phyloP scores from a whole-genome alignment of 2,329 filamentous ascomycete genomes.

The Pseudogymnoascus pannorum region DNA sequence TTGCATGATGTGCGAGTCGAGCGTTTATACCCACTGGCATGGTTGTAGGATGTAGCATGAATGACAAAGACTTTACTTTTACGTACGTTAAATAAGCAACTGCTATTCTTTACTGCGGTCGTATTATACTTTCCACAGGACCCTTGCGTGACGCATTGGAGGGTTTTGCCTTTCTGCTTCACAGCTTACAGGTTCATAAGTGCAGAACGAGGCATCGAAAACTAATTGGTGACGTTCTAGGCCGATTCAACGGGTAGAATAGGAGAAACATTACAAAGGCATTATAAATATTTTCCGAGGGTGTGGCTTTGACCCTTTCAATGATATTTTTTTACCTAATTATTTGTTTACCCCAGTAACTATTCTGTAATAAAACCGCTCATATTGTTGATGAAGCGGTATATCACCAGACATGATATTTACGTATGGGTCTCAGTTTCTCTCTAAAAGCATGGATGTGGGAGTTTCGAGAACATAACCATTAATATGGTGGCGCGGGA shows the following conservation, averaged over 20 bases:
- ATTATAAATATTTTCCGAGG: neutral
- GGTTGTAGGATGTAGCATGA: constrained; percentile 1
- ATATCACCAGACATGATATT: neutral
- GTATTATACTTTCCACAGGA: neutral
- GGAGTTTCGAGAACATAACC: too few species aligned
- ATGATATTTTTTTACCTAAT: neutral
- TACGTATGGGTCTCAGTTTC: too few species aligned
- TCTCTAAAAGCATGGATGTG: too few species aligned
- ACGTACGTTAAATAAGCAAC: neutral
- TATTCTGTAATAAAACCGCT: neutral
- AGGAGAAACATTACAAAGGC: neutral
- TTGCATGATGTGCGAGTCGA: neutral
- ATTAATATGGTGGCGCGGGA: too few species aligned
- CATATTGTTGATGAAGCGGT: neutral
- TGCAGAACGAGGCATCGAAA: neutral
- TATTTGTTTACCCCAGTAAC: neutral
- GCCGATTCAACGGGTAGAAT: neutral
- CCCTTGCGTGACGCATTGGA: neutral
- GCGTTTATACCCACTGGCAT: constrained; percentile 8
- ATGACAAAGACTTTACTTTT: neutral
- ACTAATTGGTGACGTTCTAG: neutral
- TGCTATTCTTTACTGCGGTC: too few species aligned
- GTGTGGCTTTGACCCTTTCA: neutral
- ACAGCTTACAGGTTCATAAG: neutral
- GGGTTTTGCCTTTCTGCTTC: neutral